These are phyloP conservation scores for Theileria orientalis DNA, from an alignment of 169 alveolate species.

Conservation along the genomic window DNA sequence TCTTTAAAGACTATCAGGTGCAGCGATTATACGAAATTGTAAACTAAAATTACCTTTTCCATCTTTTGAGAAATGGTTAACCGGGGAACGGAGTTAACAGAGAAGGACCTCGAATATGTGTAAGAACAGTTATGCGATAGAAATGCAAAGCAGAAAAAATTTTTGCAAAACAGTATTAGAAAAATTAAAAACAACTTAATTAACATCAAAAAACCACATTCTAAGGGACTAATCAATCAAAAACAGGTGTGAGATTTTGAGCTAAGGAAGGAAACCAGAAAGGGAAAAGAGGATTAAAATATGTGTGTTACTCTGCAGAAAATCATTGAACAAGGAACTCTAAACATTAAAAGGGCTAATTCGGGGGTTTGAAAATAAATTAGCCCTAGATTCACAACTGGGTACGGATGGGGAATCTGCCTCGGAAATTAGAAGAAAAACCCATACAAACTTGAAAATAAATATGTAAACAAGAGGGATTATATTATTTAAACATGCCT, in stretches of 20 bases:
- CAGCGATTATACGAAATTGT: background rate
- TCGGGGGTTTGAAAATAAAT: no score
- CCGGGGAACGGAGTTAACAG: background rate
- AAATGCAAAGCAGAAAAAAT: background rate
- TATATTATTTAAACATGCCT: no score
- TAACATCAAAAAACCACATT: no score
- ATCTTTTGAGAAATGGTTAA: conserved; percentile 19
- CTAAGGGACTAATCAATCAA: no score
- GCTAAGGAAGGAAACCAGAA: background rate
- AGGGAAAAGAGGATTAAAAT: background rate
- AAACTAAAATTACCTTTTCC: conserved; percentile 16
- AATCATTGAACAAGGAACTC: no score
- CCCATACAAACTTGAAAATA: background rate
- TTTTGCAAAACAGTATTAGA: background rate
- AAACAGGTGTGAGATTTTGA: no score
- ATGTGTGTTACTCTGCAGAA: no score
- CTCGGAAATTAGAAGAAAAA: no score
- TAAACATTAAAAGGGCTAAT: no score
- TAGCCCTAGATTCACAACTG: background rate
- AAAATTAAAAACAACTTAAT: background rate
- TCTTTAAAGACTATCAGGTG: background rate
- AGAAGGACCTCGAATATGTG: background rate
- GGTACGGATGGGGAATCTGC: conserved; percentile 11
- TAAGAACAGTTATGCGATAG: background rate
- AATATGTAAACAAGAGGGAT: conserved; percentile 1